phyloP scores from a whole-genome alignment of 306 rosid species.

The Fragaria vesca region DNA sequence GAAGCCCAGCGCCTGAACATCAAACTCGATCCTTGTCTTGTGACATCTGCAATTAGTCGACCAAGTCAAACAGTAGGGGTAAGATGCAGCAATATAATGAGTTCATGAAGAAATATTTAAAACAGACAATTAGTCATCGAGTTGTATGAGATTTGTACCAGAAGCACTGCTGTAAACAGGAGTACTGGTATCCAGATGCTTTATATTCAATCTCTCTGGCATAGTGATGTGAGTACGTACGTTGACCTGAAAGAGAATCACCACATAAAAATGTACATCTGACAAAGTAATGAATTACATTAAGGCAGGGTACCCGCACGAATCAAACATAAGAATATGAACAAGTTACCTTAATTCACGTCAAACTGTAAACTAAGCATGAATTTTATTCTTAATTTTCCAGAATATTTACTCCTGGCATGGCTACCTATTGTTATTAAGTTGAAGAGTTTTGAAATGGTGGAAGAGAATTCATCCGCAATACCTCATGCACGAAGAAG shows the following conservation, averaged over 20 bases:
- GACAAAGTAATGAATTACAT: background rate
- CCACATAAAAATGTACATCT: background rate
- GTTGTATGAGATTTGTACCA: constrained; percentile 43
- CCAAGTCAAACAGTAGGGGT: constrained; percentile 19
- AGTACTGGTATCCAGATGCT: constrained; percentile 54
- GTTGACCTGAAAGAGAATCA: constrained; percentile 25
- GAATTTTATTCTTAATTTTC: background rate
- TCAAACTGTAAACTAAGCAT: background rate
- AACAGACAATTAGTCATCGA: background rate
- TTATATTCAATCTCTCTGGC: constrained; percentile 67
- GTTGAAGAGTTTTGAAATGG: background rate
- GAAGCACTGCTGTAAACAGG: constrained; percentile 54
- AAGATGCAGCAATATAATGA: constrained; percentile 11
- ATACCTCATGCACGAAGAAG: too few species aligned
- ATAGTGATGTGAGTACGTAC: constrained; percentile 32
- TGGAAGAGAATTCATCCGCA: too few species aligned
- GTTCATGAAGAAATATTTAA: constrained; percentile 1
- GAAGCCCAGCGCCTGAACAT: constrained; percentile 88
- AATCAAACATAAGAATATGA: background rate
- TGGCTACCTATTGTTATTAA: background rate
- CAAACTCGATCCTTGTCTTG: constrained; percentile 69
- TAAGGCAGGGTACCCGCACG: background rate
- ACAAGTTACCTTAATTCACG: background rate
- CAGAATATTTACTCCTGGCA: background rate
- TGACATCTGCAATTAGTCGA: constrained; percentile 45